A percentile compares a stretch with the other conserved stretches of the same genome.
phyloP scores from a whole-genome alignment of 2,329 filamentous ascomycete species.

The Thielaviopsis euricoi region DNA sequence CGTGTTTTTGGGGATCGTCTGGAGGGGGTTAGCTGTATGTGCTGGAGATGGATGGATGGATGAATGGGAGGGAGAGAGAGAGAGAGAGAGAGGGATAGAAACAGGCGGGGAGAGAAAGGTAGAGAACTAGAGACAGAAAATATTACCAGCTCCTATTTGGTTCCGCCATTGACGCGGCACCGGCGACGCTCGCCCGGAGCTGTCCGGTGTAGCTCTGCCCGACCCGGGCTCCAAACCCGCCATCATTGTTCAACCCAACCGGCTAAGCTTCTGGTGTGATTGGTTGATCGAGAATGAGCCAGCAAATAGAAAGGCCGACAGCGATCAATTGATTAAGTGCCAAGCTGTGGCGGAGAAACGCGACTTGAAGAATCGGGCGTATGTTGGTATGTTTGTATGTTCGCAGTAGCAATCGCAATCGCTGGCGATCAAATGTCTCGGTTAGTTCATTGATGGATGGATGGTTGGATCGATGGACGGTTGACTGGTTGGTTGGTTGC shows the following conservation, averaged over 20 bases:
- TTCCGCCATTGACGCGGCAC: conserved; percentile 61
- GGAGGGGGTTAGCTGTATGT: neutral
- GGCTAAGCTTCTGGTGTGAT: neutral
- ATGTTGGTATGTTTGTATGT: too few relatives aligned
- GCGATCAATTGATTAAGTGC: too few relatives aligned
- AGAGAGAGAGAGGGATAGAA: neutral
- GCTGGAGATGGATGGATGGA: conserved; percentile 8
- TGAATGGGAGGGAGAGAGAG: conserved; percentile 4
- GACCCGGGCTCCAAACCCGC: conserved; percentile 20
- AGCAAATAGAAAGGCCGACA: too few relatives aligned
- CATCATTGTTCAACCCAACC: neutral
- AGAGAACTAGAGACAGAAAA: neutral
- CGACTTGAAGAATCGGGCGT: too few relatives aligned
- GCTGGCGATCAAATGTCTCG: too few relatives aligned
- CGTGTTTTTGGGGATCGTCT: conserved; percentile 42
- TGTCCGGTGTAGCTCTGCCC: conserved; percentile 57
- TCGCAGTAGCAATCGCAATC: too few relatives aligned
- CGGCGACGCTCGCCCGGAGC: conserved; percentile 67
- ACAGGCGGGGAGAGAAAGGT: conserved; percentile 20
- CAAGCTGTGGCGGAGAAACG: too few relatives aligned
- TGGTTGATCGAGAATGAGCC: neutral
- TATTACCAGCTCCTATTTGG: conserved; percentile 59
- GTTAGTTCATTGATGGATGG: too few relatives aligned
- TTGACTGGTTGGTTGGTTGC: too few relatives aligned
- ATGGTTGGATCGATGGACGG: too few relatives aligned